Evolutionary conservation across 306 rosid genomes (phyloP).

Genomic region (Carpinus viminea): DNA sequence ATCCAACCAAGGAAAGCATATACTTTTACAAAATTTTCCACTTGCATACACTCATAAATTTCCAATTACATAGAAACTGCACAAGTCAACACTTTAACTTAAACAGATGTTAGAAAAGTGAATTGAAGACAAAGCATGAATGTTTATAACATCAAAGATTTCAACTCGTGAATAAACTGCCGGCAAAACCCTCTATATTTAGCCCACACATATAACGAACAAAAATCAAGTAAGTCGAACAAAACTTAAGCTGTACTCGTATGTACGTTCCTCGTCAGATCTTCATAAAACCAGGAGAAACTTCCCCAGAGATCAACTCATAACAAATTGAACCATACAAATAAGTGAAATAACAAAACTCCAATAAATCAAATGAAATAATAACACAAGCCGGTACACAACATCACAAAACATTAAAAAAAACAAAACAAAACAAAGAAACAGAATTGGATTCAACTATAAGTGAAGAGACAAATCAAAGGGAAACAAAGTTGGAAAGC

Average conservation of each 20-base stretch:
- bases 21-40: slow-evolving; percentile 6
- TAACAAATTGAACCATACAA: slow-evolving; percentile 18
- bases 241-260: slow-evolving; percentile 18
- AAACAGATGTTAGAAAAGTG: neutral
- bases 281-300: slow-evolving; percentile 30
- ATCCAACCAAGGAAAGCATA: slow-evolving; percentile 23
- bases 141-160: slow-evolving; percentile 1
- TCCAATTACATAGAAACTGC: slow-evolving; percentile 7
- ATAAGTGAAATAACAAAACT: slow-evolving; percentile 1
- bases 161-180: neutral
- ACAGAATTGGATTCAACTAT: slow-evolving; percentile 13
- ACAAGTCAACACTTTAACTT: slow-evolving; percentile 7
- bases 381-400: slow-evolving; percentile 27
- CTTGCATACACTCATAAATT: neutral
- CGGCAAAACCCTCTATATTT: slow-evolving; percentile 4
- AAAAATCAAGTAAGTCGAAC: slow-evolving; percentile 13
- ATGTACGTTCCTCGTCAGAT: slow-evolving; percentile 27
- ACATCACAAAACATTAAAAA: slow-evolving; percentile 12
- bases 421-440: neutral
- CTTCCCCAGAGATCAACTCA: neutral
- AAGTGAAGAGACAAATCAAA: neutral
- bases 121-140: slow-evolving; percentile 11
- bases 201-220: neutral
- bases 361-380: slow-evolving; percentile 1
- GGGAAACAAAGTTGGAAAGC: slow-evolving; percentile 17